A percentile compares a stretch with the other conserved stretches of the same genome.
phyloP scores from a whole-genome alignment of 495 filamentous ascomycete species.

The Penicillium turbatum region DNA sequence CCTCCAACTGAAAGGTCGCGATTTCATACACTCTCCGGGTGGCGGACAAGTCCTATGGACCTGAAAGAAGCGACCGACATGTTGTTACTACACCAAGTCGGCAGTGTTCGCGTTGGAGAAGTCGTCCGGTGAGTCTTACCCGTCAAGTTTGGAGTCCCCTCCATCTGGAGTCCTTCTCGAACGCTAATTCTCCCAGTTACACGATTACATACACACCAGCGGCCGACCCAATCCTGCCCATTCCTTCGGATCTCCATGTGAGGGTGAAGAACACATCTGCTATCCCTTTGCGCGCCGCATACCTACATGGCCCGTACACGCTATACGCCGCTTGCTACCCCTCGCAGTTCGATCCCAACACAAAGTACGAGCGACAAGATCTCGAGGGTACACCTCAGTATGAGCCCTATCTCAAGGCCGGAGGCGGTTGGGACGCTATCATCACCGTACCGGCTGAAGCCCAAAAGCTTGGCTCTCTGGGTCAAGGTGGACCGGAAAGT shows the following conservation, averaged over 20 bases:
- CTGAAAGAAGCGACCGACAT: constrained; percentile 46
- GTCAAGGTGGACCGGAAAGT: constrained; percentile 16
- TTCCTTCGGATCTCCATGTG: constrained; percentile 71
- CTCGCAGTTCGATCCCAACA: constrained; percentile 71
- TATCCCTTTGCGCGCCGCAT: constrained; percentile 85
- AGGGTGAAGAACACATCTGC: constrained; percentile 90
- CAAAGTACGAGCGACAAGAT: constrained; percentile 59
- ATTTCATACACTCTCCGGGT: constrained; percentile 40
- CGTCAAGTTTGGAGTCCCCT: neutral
- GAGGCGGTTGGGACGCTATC: constrained; percentile 72
- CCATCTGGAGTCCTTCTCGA: neutral
- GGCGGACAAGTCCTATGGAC: constrained; percentile 28
- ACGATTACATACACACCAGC: constrained; percentile 92
- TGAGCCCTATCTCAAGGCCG: constrained; percentile 94
- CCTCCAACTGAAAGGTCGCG: constrained; percentile 17
- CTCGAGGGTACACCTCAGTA: constrained; percentile 72
- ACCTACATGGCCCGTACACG: constrained; percentile 92
- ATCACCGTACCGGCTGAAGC: constrained; percentile 66
- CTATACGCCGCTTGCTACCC: constrained; percentile 83
- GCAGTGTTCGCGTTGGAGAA: constrained; percentile 88
- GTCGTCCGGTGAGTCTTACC: constrained; percentile 57
- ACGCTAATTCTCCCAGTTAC: constrained; percentile 50
- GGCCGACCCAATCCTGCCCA: constrained; percentile 78
- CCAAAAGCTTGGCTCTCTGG: constrained; percentile 17
- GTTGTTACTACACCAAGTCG: constrained; percentile 84